Evolutionary conservation across 495 filamentous ascomycete species (phyloP), one percentile per base, ranked within the genome.

Genomic region (Aspergillus nidulans): DNA sequence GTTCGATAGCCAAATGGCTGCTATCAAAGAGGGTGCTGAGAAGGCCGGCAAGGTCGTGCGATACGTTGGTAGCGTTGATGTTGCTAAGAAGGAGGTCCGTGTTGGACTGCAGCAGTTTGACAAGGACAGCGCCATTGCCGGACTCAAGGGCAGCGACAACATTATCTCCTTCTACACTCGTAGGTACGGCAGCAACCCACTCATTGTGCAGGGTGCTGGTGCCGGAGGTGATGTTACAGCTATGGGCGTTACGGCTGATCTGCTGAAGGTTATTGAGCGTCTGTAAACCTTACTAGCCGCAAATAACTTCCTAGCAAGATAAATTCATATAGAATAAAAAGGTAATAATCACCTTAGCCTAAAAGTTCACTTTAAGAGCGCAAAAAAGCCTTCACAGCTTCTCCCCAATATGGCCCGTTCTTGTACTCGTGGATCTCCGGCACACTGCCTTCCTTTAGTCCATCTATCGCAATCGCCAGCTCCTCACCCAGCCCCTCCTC

Each of bases 111-210:
- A 95, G 78, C 86, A 84, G 78, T 90, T 95, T 49, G 86, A 89
- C 46, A 84, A 79, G 61, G 85, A 86, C 41, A 87, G 89, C 64
- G 85, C 94, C 26, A 95, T 97, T 70, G 94, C 92, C 25, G 87
- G 88, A 32, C 76, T 97, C 53, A 95, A 95, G 78, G 94, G 94
- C 34, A 96, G 91, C 70, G 94, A 96, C 67, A 97, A 97, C 76
- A 92, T 97, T 66, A 94, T 98, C 64, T 94, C 85, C 79, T 96
- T 98, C 79, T 95, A 94, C 72, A 97, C 94, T 41, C 86, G 92
- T 77, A 82, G 94, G 62, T 97, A 98, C 66, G 90, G 90, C 36
- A 77, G 76, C 55, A 95, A 91, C 68, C 89, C 94, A 12, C 72
- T 97, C 51, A 94, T 97, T 65, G 84, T 98, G 45, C 91, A 96